Evolutionary conservation across 2,329 filamentous ascomycete species (phyloP), one percentile per base, ranked within the genome.

Genomic region (Neonectria coccinea): DNA sequence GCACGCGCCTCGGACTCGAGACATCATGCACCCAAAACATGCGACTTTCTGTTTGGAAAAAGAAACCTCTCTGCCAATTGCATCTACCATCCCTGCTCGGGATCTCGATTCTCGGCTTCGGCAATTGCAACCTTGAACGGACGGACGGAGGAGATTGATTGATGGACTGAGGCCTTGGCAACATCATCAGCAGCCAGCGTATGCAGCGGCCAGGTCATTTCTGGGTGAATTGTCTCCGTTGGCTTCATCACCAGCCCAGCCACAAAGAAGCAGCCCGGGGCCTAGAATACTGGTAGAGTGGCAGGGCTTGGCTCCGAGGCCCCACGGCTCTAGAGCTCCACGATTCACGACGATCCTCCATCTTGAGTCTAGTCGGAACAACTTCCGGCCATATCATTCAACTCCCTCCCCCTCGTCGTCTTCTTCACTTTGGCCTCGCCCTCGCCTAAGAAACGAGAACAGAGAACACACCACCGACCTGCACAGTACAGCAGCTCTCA

Each of bases 111-210:
- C 36, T 39, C 57, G 27, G n/a, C 29, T 52, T 58, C 56, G 47
- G 55, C 44, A 57, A 50, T 41, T 29, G 29, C 45, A 11, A 18
- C 22, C 7, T 16, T 39, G 33, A 51, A 50, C 56, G 29, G 36
- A 39, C 56, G 56, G 56, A 48, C 33, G 56, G 48, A 58, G 12
- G 12, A 36, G 45, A 51, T 58, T 50, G 56, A 48, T n/a, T 29
- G 31, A 47, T 50, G 16, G 25, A 16, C 5, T 31, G 25, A 31
- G 20, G 25, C 16, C 25, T 31, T 29, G 27, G 25, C 7, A 39
- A 14, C 3, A 29, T 4, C 3, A 29, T 9, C 27, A 10, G 27
- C 14, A 29, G 45, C 16, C 20, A 27, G n/a, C 36, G 16, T 22
- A 27, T 11, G 7, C 52, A 45, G 42, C 18, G 22, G 18, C 2